Conservation (phyloP, 495 filamentous ascomycete genomes). For the Talaromyces nanjingensis region DNA sequence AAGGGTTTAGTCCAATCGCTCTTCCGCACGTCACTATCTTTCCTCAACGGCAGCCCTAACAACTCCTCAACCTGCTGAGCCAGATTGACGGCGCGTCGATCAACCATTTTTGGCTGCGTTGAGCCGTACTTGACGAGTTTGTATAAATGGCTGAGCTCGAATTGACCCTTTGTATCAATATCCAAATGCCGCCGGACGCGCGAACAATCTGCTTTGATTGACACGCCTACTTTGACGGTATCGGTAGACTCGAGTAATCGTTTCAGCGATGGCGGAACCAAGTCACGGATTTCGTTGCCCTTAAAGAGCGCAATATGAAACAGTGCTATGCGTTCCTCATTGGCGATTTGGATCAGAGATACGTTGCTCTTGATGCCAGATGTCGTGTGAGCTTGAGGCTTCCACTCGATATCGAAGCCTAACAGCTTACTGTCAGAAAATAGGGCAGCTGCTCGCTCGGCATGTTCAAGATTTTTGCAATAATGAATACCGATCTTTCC, state of each 20-base stretch:
- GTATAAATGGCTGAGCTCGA: slow-evolving; percentile 77
- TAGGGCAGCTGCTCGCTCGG: slow-evolving; percentile 58
- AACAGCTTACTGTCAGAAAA: slow-evolving; percentile 65
- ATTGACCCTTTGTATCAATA: slow-evolving; percentile 55
- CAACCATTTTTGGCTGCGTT: slow-evolving; percentile 46
- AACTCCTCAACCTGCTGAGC: slow-evolving; percentile 61
- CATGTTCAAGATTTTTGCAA: slow-evolving; percentile 56
- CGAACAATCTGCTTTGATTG: slow-evolving; percentile 65
- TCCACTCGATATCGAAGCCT: slow-evolving; percentile 88
- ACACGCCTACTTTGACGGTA: slow-evolving; percentile 73
- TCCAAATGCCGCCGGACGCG: slow-evolving; percentile 59
- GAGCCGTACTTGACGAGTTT: slow-evolving; percentile 60
- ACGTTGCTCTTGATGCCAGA: slow-evolving; percentile 56
- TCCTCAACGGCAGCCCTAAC: slow-evolving; percentile 69
- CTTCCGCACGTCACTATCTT: slow-evolving; percentile 58
- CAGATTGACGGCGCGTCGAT: slow-evolving; percentile 59
- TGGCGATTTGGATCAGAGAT: slow-evolving; percentile 74
- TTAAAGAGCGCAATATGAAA: slow-evolving; percentile 68
- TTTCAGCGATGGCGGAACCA: slow-evolving; percentile 65
- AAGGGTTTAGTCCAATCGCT: slow-evolving; percentile 65
- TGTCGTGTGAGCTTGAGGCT: slow-evolving; percentile 34
- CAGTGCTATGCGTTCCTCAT: slow-evolving; percentile 67
- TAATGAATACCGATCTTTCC: slow-evolving; percentile 63
- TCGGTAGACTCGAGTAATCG: slow-evolving; percentile 61
- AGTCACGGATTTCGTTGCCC: slow-evolving; percentile 31